Base-by-base conservation (phyloP, 2,329 filamentous ascomycete species). In the Mycocentrospora acerina region DNA sequence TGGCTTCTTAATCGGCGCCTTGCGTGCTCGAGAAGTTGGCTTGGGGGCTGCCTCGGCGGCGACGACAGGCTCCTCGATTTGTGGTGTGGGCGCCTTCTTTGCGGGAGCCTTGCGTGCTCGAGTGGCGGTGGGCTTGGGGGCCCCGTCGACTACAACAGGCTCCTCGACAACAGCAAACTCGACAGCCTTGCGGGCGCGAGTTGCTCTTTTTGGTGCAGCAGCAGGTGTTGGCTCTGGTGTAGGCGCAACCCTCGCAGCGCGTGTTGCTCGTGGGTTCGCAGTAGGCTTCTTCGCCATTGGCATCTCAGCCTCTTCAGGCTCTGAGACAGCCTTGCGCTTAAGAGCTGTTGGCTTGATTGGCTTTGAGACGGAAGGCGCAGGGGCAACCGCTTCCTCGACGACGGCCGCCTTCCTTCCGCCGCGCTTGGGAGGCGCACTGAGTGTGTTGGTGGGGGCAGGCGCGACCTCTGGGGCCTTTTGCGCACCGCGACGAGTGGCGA, bases 401-500 rank as follows among this genome's bases (percentile, higher is more conserved):
- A 37, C 48, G 7, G 51, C 48, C 51, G 58, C 58, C 48, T 53
- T 59, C 49, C 50, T 59, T 36, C 46, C 45, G 27, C 51, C 53
- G 46, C 60, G 58, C 42, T 64, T 64, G 33, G 60, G 60, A 33
- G 60, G 58, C 19, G 59, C 59, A 27, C 53, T 57, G 32, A 64
- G 53, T n/a, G 54, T 60, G 44, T 42, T 53, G 16, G 57, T 35
- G 24, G 48, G 37, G 16, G 59, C 48, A 44, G 55, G 45, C 24
- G 47, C 37, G 24, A 35, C 50, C 48, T 55, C 54, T 22, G 57
- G 42, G 42, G 57, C 47, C 17, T 50, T 46, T 32, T 56, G 55
- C 32, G 53, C 51, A 49, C 54, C 55, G 37, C 58, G 57, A 47
- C 60, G 60, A 42, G 60, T 63, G 42, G 56, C 53, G 47, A 62